Base-by-base conservation (phyloP, 352 stramenopile genomes). In the Phytophthora lateralis region DNA sequence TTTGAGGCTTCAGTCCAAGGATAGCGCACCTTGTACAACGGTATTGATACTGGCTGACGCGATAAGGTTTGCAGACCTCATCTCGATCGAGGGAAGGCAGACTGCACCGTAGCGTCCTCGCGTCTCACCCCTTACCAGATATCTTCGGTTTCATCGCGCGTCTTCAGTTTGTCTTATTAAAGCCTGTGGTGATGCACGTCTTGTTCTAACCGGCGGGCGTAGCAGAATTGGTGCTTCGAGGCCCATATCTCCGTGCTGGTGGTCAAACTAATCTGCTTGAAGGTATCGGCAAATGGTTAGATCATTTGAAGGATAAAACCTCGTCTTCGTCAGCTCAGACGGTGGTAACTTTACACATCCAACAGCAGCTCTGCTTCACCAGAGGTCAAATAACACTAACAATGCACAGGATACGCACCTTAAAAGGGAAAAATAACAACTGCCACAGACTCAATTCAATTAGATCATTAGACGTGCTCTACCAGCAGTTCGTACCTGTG, bases 121-220 rank as follows among this genome's bases (percentile, higher is more conserved):
- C 20, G 8, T 27, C 39, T 45, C 39, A 45, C 39, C 39, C 39
- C 8, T 12, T 30, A 27, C 18, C 27, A 32, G 27, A 30, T 42
- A 43, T 11, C 14, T 30, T 54, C 29, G 12, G 30, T 14, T 14
- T 14, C 30, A 15, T 37, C 30, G 30, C 26, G 12, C 11, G 30
- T 37, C 30, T 11, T 37, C 30, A 26, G 6, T 29, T 38, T 39
- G 37, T 38, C 37, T 57, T 49, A 58, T 27, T 30, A 14, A 39
- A 18, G 12, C 37, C 37, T 37, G 50, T 47, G 50, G 37, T 37
- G 15, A 48, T 48, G 50, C 50, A n/a, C 50, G 4, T 12, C 34
- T 4, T 15, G 50, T 57, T 57, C 9, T 35, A 41, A 24, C 21
- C 21, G 21, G 12, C 8, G 7, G 21, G 21, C 21, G 21, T 1